Base-by-base conservation (phyloP, 352 stramenopile genomes). In the Pythium myriotylum region DNA sequence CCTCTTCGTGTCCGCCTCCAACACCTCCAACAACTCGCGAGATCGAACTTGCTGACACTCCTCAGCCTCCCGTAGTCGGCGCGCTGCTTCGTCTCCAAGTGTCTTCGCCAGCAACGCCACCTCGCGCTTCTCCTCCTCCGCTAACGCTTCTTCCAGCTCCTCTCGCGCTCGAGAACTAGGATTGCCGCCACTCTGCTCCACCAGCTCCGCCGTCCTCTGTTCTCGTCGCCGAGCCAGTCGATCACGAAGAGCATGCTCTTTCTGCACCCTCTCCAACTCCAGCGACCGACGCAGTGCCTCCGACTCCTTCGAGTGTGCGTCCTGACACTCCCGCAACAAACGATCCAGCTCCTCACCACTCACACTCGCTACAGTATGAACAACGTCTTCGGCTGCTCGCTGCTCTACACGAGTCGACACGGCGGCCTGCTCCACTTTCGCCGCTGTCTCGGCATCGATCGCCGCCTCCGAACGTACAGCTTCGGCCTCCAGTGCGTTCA, bases 31-130 rank as follows among this genome's bases (percentile, higher is more conserved):
- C 1, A 82, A 27, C 13, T 52, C 65, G 24, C 70, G 62, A 13
- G 75, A 20, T n/a, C 86, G 74, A 33, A 73, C 61, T 27, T 83
- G 76, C 27, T 77, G 50, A 17, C 41, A 17, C 22, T 56, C 39
- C 19, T 70, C 56, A 1, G 52, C 39, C 3, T 68, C 53, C 2
- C 23, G 29, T 0, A 68, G 40, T 45, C 29, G 46, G 7, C 27
- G 17, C 2, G 53, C 29, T 33, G 62, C 67, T 14, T 59, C 59
- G 37, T 52, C 37, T 0, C 33, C 37, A 0, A 68, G 46, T 10
- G 33, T 7, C 20, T 56, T 43, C 8, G 10, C 9, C n/a, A 67
- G 43, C 22, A 22, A 22, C 12, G 4, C 40, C 17, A 35, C 19
- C 20, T 68, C 53, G 5, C 41, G 54, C 17, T 46, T 24, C n/a